These are phyloP conservation scores for Castanea crenata DNA, from an alignment of 306 rosid species.

Conservation along the genomic window DNA sequence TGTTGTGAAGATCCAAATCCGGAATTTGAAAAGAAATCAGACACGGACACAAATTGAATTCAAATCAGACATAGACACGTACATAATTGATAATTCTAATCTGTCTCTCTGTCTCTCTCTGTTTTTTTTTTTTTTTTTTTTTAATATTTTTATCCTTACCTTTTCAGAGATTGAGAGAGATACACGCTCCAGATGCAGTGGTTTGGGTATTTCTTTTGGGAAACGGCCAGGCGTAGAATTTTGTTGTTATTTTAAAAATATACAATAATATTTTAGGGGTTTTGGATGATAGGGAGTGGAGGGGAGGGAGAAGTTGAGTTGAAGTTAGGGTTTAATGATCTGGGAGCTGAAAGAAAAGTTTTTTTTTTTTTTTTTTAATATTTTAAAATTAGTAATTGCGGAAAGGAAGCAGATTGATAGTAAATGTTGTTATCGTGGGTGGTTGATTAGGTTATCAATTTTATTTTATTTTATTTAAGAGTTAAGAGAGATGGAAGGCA, in stretches of 20 bases:
- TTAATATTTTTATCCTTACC: too few species aligned
- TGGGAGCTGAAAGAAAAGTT: neutral
- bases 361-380: neutral
- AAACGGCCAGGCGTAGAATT: too few species aligned
- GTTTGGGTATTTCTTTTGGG: too few species aligned
- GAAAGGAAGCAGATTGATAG: neutral
- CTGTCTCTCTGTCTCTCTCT: neutral
- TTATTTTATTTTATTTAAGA: neutral
- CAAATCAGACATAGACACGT: slow-evolving; percentile 1
- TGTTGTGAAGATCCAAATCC: slow-evolving; percentile 1
- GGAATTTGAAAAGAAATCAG: slow-evolving; percentile 30
- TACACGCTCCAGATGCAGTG: too few species aligned
- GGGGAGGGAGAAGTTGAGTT: neutral
- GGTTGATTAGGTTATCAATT: too few species aligned
- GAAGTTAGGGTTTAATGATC: slow-evolving; percentile 30
- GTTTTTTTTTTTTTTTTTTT: too few species aligned
- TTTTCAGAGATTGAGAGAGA: too few species aligned
- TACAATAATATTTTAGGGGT: neutral
- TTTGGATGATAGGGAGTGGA: neutral
- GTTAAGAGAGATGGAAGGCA: slow-evolving; percentile 42
- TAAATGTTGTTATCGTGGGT: too few species aligned
- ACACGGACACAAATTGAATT: neutral
- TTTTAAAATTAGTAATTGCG: neutral
- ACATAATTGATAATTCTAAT: too few species aligned
- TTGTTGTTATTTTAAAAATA: neutral